Percentiles rank a stretch among this genome's conserved stretches.
Evolutionary conservation across 2,329 filamentous ascomycete genomes (phyloP).

Genomic region (Fusarium sp.): DNA sequence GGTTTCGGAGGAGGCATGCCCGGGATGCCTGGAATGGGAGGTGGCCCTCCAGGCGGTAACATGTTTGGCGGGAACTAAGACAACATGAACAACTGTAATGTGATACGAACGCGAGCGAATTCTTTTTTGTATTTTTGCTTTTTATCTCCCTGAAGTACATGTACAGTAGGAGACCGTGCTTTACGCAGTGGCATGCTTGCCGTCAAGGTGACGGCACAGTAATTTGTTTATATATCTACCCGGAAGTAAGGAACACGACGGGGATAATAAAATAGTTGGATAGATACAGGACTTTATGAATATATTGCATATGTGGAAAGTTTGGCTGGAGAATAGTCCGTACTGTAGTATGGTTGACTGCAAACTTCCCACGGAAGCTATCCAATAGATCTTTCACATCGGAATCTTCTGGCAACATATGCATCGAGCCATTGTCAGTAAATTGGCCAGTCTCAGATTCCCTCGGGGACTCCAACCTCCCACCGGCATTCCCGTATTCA

Average conservation of each 20-base stretch:
- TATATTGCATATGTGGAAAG: too few relatives aligned
- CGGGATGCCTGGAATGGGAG: conserved; percentile 36
- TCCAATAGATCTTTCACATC: not conserved
- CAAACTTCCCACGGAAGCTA: not conserved
- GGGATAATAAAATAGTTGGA: too few relatives aligned
- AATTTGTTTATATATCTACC: too few relatives aligned
- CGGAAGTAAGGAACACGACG: too few relatives aligned
- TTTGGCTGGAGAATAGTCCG: too few relatives aligned
- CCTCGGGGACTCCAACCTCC: conserved; percentile 2
- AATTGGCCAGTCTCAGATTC: not conserved
- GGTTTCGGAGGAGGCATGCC: conserved; percentile 42
- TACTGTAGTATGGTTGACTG: too few relatives aligned
- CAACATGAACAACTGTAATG: conserved; percentile 11
- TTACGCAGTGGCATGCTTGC: not conserved
- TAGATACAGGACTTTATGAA: too few relatives aligned
- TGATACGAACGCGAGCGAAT: conserved; percentile 5
- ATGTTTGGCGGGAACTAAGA: conserved; percentile 46
- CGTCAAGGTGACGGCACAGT: not conserved
- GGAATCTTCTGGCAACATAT: not conserved
- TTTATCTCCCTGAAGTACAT: not conserved
- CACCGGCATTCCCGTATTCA: not conserved
- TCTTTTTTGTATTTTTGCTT: not conserved
- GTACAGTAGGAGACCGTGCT: not conserved
- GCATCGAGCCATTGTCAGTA: not conserved
- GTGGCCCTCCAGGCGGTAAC: conserved; percentile 36